Base-by-base conservation (phyloP, 73 alveolate genomes). In the Stentor coeruleus region DNA sequence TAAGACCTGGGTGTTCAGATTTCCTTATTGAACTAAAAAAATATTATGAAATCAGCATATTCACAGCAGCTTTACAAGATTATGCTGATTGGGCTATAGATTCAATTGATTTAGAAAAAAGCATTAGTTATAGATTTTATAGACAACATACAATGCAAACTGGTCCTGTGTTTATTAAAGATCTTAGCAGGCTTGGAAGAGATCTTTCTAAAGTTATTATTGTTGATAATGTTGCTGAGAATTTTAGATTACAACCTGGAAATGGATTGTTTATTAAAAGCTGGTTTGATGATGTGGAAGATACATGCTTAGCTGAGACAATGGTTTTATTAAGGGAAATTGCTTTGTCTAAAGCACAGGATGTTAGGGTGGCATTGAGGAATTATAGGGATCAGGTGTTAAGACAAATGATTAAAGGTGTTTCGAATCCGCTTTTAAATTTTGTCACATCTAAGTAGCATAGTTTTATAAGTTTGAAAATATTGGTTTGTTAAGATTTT, bases 61-160 rank as follows among this genome's bases (percentile, higher is more conserved):
- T 91, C 81, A 91, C 97, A 3, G 97, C 97, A 1, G 97, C 95
- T 40, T 84, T 92, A 57, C 92, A 91, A 55, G 97, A 91, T 85
- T 97, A 97, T 90, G 98, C 99, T 14, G 96, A 90, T 59, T 89
- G 97, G 97, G 98, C 96, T 3, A 91, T 97, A n/a, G 94, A 95
- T 77, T 37, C 84, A 38, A 89, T 97, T 30, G 99, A 97, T 86
- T 86, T 82, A 76, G 81, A 91, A 75, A 86, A 87, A 73, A 38
- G 76, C 33, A 95, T 95, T 3, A 90, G 92, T 74, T 91, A 90
- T 87, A 82, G 99, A 76, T 89, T 95, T 36, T 95, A 95, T 49
- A 59, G 99, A 81, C 93, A 94, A 35, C 98, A 94, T 83, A 91
- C 97, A 14, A 82, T 92, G 3, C 84, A 81, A 40, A 84, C 88